Conservation (phyloP, 306 rosid genomes). For the Rosa lucieae region DNA sequence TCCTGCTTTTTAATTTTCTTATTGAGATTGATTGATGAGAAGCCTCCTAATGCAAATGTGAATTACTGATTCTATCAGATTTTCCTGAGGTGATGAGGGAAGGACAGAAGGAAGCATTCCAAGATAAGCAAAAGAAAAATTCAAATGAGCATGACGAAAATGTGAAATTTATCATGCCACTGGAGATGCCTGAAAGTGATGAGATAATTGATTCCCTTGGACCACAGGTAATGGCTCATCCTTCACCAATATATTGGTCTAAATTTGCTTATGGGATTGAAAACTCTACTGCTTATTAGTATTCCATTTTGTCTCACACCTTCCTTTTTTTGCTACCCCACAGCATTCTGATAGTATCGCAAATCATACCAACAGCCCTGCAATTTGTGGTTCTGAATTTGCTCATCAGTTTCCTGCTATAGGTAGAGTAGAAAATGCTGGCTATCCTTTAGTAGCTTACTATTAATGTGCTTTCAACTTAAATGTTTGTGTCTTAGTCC, state of each 20-base stretch:
- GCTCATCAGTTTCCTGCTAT: constrained; percentile 1
- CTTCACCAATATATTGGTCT: neutral
- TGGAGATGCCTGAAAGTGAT: constrained; percentile 5
- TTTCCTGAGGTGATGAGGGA: constrained; percentile 19
- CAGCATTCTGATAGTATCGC: neutral
- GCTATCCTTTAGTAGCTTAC: neutral
- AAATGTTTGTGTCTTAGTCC: neutral
- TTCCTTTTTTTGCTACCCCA: neutral
- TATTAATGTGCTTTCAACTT: neutral
- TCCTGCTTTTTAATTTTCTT: constrained; percentile 5
- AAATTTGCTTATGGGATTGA: neutral
- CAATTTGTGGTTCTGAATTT: neutral
- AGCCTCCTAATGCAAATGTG: constrained; percentile 13
- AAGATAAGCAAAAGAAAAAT: constrained; percentile 8
- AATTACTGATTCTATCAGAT: constrained; percentile 9
- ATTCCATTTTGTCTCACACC: neutral
- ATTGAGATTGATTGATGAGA: neutral
- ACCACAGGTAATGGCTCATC: constrained; percentile 3
- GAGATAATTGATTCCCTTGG: neutral
- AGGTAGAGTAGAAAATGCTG: constrained; percentile 6
- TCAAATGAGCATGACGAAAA: constrained; percentile 12
- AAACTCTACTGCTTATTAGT: neutral
- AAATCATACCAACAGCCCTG: neutral
- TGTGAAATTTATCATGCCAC: neutral
- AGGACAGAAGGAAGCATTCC: neutral